Evolutionary conservation across 2,329 filamentous ascomycete species (phyloP).

Genomic region (Trichothecium roseum): DNA sequence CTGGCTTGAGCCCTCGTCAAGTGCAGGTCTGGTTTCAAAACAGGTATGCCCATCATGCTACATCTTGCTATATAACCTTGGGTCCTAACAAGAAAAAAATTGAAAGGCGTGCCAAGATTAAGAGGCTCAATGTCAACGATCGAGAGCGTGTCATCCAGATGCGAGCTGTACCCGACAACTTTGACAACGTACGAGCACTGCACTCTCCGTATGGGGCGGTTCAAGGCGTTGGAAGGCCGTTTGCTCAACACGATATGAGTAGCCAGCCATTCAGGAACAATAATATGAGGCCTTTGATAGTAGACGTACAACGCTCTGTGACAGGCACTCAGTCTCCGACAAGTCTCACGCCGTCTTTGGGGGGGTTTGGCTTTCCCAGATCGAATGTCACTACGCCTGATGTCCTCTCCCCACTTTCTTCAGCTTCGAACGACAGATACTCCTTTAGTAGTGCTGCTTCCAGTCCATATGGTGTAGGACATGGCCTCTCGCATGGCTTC

Average conservation of each 20-base stretch:
- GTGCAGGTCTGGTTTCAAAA: constrained; percentile 99
- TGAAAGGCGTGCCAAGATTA: constrained; percentile 57
- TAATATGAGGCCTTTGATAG: constrained; percentile 45
- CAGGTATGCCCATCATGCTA: constrained; percentile 46
- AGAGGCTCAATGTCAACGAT: constrained; percentile 59
- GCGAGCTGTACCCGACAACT: constrained; percentile 59
- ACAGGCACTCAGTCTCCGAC: constrained; percentile 58
- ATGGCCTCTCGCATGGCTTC: constrained; percentile 20
- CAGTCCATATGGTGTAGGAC: constrained; percentile 38
- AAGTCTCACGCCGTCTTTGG: constrained; percentile 57
- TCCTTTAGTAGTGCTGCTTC: constrained; percentile 39
- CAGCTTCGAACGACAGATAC: constrained; percentile 44
- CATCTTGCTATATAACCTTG: neutral
- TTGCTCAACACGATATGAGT: constrained; percentile 38
- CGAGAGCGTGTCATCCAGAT: constrained; percentile 63
- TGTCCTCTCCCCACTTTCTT: constrained; percentile 46
- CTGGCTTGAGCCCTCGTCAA: constrained; percentile 80
- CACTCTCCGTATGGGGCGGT: constrained; percentile 58
- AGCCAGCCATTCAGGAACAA: constrained; percentile 38
- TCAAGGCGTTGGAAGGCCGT: constrained; percentile 36
- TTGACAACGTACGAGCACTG: constrained; percentile 59
- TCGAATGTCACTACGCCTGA: constrained; percentile 40
- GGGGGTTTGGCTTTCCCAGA: constrained; percentile 54
- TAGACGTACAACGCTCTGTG: constrained; percentile 55
- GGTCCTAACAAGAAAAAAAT: constrained; percentile 3